Evolutionary conservation across 2,329 filamentous ascomycete species (phyloP).

Genomic region (Diaporthe caulivora): DNA sequence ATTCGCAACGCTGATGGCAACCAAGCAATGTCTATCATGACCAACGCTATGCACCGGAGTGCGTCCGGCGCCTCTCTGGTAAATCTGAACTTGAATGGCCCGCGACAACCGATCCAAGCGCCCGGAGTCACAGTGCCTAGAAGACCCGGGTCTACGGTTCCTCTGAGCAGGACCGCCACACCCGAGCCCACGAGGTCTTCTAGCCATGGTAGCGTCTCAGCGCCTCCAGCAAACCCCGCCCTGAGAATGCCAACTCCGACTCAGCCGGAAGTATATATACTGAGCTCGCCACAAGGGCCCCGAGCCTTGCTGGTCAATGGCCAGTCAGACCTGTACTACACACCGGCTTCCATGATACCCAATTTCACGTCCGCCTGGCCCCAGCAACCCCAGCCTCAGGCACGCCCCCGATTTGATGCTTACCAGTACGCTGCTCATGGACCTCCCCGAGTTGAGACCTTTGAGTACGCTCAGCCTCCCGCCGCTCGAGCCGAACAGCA

Average conservation of each 20-base stretch:
- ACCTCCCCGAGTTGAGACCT: too few relatives aligned
- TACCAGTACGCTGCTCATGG: constrained; percentile 28
- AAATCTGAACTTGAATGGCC: constrained; percentile 50
- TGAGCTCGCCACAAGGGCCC: constrained; percentile 71
- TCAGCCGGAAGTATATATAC: constrained; percentile 68
- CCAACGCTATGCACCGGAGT: constrained; percentile 64
- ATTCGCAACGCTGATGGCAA: constrained; percentile 59
- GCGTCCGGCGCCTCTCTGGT: constrained; percentile 59
- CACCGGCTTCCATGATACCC: constrained; percentile 40
- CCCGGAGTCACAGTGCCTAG: constrained; percentile 58
- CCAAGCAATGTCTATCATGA: constrained; percentile 57
- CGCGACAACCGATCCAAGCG: constrained; percentile 49
- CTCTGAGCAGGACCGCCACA: constrained; percentile 60
- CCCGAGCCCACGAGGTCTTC: constrained; percentile 57
- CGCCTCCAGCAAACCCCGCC: constrained; percentile 41
- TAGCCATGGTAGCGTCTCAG: constrained; percentile 46
- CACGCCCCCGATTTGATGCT: constrained; percentile 46
- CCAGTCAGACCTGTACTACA: constrained; percentile 64
- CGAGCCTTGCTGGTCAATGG: constrained; percentile 69
- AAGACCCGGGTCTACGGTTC: constrained; percentile 51
- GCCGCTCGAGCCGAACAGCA: constrained; percentile 29
- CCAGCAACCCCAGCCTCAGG: constrained; percentile 40
- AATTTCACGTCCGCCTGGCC: constrained; percentile 42
- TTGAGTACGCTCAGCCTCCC: constrained; percentile 37
- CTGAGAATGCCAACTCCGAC: constrained; percentile 43